phyloP scores from a whole-genome alignment of 352 stramenopile genomes.

The Albugo candida region DNA sequence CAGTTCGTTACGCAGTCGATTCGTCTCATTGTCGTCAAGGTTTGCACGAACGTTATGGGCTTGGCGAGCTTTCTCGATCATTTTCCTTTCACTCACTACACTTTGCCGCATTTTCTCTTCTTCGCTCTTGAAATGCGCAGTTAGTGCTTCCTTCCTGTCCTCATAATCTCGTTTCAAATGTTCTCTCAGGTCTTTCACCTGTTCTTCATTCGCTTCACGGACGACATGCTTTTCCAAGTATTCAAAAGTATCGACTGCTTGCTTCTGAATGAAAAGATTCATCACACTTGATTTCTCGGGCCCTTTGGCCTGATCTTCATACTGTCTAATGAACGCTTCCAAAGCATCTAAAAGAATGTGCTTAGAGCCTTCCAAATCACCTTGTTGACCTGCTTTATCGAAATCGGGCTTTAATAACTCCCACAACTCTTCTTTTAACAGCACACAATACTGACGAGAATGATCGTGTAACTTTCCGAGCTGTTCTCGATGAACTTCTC shows the following conservation, averaged over 20 bases:
- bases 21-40: conserved; percentile 39
- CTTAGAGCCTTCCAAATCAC: conserved; percentile 1
- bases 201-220: conserved; percentile 29
- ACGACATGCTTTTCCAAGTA: conserved; percentile 28
- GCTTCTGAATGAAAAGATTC: conserved; percentile 28
- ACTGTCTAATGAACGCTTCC: conserved; percentile 28
- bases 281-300: conserved; percentile 32
- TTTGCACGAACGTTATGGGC: conserved; percentile 31
- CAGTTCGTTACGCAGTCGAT: conserved; percentile 29
- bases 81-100: conserved; percentile 38
- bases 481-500: conserved; percentile 18
- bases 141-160: conserved; percentile 31
- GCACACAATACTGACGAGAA: conserved; percentile 30
- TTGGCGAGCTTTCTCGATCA: conserved; percentile 47
- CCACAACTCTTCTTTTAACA: conserved; percentile 23
- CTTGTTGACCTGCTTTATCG: conserved; percentile 10
- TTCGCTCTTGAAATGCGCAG: conserved; percentile 43
- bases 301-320: conserved; percentile 21
- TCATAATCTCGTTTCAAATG: conserved; percentile 37
- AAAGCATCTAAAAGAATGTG: conserved; percentile 21
- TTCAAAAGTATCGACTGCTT: conserved; percentile 32
- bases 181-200: conserved; percentile 23
- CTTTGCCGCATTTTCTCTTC: conserved; percentile 32
- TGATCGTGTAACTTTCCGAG: conserved; percentile 17
- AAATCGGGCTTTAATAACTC: neutral